Evolutionary conservation across 495 filamentous ascomycete genomes (phyloP).

Genomic region (Trichocladium uniseriatum): DNA sequence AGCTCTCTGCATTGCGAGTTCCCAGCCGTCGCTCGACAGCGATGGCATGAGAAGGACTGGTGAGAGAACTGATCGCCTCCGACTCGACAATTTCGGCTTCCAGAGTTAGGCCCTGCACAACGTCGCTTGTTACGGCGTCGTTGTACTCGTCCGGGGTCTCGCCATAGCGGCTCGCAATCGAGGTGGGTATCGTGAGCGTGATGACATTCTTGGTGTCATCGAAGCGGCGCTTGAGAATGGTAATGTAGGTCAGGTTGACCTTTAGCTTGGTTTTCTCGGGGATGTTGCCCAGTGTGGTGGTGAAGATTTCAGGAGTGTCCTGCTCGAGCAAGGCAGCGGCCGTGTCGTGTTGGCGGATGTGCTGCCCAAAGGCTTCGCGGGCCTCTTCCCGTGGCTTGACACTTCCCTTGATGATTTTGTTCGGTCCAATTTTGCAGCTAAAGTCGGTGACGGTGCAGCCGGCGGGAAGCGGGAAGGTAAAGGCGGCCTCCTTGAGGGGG

Average conservation of each 20-base stretch:
- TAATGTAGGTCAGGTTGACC: slow-evolving; percentile 8
- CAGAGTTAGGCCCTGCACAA: slow-evolving; percentile 3
- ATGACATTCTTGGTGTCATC: not conserved
- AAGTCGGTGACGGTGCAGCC: slow-evolving; percentile 15
- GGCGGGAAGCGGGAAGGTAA: slow-evolving; percentile 12
- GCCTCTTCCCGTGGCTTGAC: slow-evolving; percentile 11
- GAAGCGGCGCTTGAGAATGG: slow-evolving; percentile 13
- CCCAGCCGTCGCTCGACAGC: slow-evolving; percentile 1
- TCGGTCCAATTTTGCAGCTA: slow-evolving; percentile 4
- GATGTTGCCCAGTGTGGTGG: slow-evolving; percentile 13
- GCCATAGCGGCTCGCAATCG: slow-evolving; percentile 13
- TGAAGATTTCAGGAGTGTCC: slow-evolving; percentile 15
- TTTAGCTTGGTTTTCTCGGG: slow-evolving; percentile 9
- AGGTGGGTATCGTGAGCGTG: slow-evolving; percentile 11
- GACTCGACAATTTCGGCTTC: slow-evolving; percentile 5
- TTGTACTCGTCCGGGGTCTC: slow-evolving; percentile 9
- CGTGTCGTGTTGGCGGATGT: slow-evolving; percentile 1
- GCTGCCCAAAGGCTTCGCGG: slow-evolving; percentile 8
- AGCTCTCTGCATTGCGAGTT: not conserved
- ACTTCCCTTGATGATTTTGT: slow-evolving; percentile 8
- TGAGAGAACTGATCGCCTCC: slow-evolving; percentile 3
- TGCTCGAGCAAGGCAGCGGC: slow-evolving; percentile 11
- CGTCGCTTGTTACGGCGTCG: not conserved
- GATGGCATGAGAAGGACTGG: slow-evolving; percentile 3
- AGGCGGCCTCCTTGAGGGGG: slow-evolving; percentile 12